Percentiles rank a stretch among this genome's conserved stretches.
phyloP scores from a whole-genome alignment of 148 eudicot genomes.

The Camellia lanceoleosa region DNA sequence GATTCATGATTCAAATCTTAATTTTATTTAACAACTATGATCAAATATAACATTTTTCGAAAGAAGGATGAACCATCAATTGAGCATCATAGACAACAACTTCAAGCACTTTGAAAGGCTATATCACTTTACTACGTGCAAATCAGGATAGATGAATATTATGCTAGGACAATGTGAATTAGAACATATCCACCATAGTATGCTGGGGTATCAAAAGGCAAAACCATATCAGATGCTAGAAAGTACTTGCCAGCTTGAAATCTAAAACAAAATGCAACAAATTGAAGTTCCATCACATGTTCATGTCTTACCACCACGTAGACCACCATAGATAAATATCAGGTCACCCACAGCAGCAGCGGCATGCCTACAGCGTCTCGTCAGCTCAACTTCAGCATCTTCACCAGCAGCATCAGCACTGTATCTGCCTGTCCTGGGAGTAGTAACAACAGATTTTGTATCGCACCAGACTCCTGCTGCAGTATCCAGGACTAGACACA shows the following conservation, averaged over 20 bases:
- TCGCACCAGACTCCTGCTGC: conserved; percentile 99
- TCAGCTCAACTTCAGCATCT: conserved; percentile 94
- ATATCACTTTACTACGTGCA: not conserved
- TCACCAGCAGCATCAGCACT: conserved; percentile 99
- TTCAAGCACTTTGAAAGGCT: not conserved
- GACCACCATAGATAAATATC: conserved; percentile 91
- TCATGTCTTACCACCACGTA: conserved; percentile 85
- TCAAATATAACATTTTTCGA: not conserved
- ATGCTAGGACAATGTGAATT: not conserved
- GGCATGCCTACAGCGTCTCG: conserved; percentile 97
- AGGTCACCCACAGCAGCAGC: conserved; percentile 94
- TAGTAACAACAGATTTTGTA: conserved; percentile 91
- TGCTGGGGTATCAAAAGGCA: not conserved
- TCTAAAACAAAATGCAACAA: conserved; percentile 3
- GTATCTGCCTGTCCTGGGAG: conserved; percentile 86
- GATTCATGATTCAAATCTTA: too few relatives aligned
- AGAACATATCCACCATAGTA: not conserved
- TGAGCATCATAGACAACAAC: conserved; percentile 2
- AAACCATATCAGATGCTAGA: not conserved
- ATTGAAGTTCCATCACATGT: not conserved
- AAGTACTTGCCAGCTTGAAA: not conserved
- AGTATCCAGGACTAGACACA: conserved; percentile 78
- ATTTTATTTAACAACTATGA: not conserved
- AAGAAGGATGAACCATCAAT: conserved; percentile 6
- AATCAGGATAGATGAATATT: not conserved